Evolutionary conservation across 1,284 basidiomycete species (phyloP).

Genomic region (Cutaneotrichosporon cutaneum): DNA sequence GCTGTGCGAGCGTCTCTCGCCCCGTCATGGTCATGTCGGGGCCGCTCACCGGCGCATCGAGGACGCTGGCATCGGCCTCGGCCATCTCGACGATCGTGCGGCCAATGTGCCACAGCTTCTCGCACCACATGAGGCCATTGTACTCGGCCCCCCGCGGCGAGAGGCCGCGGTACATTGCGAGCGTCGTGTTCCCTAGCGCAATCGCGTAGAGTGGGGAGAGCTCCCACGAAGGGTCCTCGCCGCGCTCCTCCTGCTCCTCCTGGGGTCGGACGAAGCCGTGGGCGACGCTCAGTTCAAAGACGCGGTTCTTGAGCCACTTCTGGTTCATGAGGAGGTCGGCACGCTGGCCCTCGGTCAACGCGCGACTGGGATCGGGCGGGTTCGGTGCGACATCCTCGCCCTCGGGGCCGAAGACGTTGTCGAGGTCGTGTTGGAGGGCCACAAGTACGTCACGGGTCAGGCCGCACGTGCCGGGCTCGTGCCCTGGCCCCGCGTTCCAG

Average conservation of each 20-base stretch:
- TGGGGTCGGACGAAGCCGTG: background rate
- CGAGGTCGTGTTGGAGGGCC: background rate
- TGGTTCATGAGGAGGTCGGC: background rate
- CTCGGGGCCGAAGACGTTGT: background rate
- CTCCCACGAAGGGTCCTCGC: background rate
- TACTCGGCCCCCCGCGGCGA: background rate
- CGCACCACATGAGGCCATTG: background rate
- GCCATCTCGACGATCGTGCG: background rate
- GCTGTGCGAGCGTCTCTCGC: background rate
- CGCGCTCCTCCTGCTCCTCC: background rate
- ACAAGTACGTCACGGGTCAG: background rate
- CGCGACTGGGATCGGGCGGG: background rate
- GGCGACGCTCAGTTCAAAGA: background rate
- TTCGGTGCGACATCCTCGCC: background rate
- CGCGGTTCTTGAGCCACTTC: background rate
- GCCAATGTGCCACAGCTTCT: background rate
- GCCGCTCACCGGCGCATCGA: background rate
- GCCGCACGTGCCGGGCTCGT: background rate
- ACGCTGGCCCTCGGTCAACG: background rate
- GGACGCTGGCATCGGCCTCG: background rate
- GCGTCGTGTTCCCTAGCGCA: background rate
- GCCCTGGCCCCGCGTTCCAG: background rate
- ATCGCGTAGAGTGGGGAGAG: background rate
- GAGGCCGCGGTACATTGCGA: background rate
- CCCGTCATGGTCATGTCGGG: background rate